Evolutionary conservation across 106 monocot genomes (phyloP).

Genomic region (Dioscorea dumetorum): DNA sequence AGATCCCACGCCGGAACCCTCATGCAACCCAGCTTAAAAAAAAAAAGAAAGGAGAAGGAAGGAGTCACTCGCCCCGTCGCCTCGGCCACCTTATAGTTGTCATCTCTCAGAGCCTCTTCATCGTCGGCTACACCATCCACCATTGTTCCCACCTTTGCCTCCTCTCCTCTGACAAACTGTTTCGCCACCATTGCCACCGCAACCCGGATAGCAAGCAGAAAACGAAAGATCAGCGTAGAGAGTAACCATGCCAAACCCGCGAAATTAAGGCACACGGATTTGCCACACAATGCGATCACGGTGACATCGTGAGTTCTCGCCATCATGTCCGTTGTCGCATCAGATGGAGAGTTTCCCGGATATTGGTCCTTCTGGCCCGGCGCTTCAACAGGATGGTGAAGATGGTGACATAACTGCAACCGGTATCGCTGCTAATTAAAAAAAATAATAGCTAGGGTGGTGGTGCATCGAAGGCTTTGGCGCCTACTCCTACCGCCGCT

Average conservation of each 20-base stretch:
- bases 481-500: too few species aligned
- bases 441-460: too few species aligned
- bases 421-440: too few species aligned
- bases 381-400: slow-evolving; percentile 28
- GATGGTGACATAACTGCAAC: slow-evolving; percentile 1
- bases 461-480: too few species aligned
- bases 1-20: too few species aligned
- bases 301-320: neutral
- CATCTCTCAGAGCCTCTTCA: too few species aligned
- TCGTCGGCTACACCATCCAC: too few species aligned
- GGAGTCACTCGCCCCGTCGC: slow-evolving; percentile 5
- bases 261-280: too few species aligned
- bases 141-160: too few species aligned
- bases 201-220: too few species aligned
- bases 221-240: neutral
- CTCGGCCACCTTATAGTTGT: neutral
- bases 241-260: slow-evolving; percentile 33
- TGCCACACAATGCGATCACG: neutral
- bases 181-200: neutral
- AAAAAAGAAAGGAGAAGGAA: too few species aligned
- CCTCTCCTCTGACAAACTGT: neutral
- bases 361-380: slow-evolving; percentile 32
- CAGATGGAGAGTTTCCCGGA: slow-evolving; percentile 37
- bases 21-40: too few species aligned
- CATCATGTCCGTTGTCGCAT: neutral